Conservation (phyloP, 179 eudicot genomes). For the Gypsophila paniculata region DNA sequence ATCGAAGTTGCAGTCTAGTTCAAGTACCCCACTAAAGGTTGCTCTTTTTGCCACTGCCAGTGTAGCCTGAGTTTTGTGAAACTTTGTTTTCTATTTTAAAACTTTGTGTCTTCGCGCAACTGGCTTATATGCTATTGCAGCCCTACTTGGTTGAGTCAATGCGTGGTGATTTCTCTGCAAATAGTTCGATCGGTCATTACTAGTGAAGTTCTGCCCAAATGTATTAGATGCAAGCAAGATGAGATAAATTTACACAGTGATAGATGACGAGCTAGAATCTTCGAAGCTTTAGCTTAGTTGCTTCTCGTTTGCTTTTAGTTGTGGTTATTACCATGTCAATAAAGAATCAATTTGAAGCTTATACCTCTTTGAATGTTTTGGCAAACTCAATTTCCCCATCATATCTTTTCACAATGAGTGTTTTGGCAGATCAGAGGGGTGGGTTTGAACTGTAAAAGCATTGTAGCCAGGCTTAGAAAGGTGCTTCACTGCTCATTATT, state of each 20-base stretch:
- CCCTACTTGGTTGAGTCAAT: background rate
- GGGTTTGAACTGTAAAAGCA: background rate
- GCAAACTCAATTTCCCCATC: background rate
- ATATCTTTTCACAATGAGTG: slow-evolving; percentile 4
- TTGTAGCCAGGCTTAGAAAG: background rate
- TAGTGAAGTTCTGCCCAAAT: background rate
- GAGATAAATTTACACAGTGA: background rate
- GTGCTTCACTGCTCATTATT: slow-evolving; percentile 7
- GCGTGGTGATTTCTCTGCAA: background rate
- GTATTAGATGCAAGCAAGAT: slow-evolving; percentile 4
- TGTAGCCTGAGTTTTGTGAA: slow-evolving; percentile 1
- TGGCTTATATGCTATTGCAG: background rate
- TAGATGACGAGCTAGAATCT: background rate
- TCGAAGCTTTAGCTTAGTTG: background rate
- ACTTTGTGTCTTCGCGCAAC: background rate
- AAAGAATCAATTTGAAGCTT: background rate
- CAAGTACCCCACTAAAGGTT: slow-evolving; percentile 1
- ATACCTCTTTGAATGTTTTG: background rate
- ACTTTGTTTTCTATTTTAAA: background rate
- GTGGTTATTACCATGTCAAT: background rate
- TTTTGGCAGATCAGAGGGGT: background rate
- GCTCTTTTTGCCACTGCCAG: background rate
- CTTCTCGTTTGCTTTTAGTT: background rate
- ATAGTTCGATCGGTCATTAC: background rate
- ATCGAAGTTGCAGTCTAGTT: slow-evolving; percentile 3